These are phyloP conservation scores for Lachnellula willkommii DNA, from an alignment of 2,329 filamentous ascomycete genomes.

Conservation along the genomic window DNA sequence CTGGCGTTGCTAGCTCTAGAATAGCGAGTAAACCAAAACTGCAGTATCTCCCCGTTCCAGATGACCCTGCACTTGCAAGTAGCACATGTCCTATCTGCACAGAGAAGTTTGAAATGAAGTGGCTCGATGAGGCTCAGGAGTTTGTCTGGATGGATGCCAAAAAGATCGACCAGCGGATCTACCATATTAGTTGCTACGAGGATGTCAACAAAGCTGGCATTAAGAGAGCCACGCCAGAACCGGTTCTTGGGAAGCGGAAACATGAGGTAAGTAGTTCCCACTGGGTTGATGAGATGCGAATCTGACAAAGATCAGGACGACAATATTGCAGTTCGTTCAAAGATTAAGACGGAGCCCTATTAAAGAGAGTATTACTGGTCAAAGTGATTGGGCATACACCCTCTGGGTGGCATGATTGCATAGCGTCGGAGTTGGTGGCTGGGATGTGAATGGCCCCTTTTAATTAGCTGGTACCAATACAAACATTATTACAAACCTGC, in stretches of 20 bases:
- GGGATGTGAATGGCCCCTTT: not conserved
- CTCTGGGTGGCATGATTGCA: not conserved
- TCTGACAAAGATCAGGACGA: conserved; percentile 24
- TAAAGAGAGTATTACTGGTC: not conserved
- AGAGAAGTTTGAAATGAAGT: conserved; percentile 87
- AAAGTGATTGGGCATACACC: not conserved
- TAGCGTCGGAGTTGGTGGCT: conserved; percentile 7
- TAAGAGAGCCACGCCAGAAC: conserved; percentile 54
- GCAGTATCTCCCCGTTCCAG: conserved; percentile 76
- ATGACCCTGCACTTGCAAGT: conserved; percentile 68
- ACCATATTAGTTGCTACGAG: conserved; percentile 83
- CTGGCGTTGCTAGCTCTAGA: conserved; percentile 36
- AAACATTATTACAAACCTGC: not conserved
- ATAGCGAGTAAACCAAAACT: conserved; percentile 46
- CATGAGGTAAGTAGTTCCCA: conserved; percentile 48
- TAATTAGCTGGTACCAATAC: not conserved
- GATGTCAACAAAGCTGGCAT: conserved; percentile 46
- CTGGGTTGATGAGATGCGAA: too few species aligned
- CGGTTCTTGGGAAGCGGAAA: conserved; percentile 68
- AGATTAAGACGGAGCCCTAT: conserved; percentile 28
- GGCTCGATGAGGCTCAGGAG: conserved; percentile 88
- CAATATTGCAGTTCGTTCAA: conserved; percentile 24
- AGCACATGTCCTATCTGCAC: conserved; percentile 89
- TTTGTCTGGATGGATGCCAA: conserved; percentile 95
- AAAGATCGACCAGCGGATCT: conserved; percentile 71